Evolutionary conservation across 2,329 filamentous ascomycete genomes (phyloP).

Genomic region (Incumbomyces delicatus): DNA sequence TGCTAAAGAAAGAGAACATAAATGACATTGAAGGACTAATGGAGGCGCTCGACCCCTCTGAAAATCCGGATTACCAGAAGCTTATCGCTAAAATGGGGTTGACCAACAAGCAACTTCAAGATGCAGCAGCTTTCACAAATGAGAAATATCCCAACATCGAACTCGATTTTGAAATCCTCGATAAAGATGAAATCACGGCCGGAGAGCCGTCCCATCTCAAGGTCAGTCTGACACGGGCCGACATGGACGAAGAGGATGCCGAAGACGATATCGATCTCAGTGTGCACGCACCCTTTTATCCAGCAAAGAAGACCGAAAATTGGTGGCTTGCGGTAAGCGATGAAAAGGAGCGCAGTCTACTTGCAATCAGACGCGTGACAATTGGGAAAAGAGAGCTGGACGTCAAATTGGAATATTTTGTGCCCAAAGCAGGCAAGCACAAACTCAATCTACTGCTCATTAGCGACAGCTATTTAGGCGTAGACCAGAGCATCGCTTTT

Average conservation of each 20-base stretch:
- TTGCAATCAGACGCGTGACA: conserved; percentile 91
- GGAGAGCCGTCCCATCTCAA: conserved; percentile 74
- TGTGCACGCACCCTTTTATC: conserved; percentile 94
- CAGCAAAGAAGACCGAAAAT: conserved; percentile 83
- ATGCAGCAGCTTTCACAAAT: conserved; percentile 93
- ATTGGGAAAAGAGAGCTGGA: conserved; percentile 63
- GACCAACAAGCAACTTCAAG: conserved; percentile 68
- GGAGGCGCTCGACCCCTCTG: conserved; percentile 94
- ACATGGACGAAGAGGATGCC: conserved; percentile 62
- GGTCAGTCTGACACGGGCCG: conserved; percentile 74
- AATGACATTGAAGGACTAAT: conserved; percentile 97
- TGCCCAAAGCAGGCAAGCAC: conserved; percentile 76
- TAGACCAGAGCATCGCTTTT: conserved; percentile 91
- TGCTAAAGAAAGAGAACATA: conserved; percentile 45
- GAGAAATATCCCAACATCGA: conserved; percentile 93
- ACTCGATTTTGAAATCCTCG: conserved; percentile 76
- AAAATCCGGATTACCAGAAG: conserved; percentile 70
- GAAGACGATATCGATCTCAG: conserved; percentile 62
- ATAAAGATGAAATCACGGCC: conserved; percentile 67
- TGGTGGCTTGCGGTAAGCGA: conserved; percentile 98
- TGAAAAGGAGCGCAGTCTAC: conserved; percentile 72
- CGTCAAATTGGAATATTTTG: conserved; percentile 75
- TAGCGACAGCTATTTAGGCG: conserved; percentile 93
- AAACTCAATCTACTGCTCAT: conserved; percentile 87
- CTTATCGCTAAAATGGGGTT: conserved; percentile 71